phyloP scores from a whole-genome alignment of 495 filamentous ascomycete genomes.

The Penicillium samsonianum region DNA sequence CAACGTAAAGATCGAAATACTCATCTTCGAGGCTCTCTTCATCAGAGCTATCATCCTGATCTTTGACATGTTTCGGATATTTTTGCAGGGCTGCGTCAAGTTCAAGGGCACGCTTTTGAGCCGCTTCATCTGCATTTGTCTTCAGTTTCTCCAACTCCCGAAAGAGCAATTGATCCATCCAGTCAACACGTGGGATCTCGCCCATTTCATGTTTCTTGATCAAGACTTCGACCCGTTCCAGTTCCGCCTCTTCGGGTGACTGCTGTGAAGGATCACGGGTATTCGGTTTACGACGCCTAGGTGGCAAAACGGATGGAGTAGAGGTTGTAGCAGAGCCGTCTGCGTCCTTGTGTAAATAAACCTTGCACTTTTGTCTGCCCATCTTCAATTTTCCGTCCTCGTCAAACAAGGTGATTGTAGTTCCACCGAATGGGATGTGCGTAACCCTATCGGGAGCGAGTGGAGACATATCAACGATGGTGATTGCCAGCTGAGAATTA shows the following conservation, averaged over 20 bases:
- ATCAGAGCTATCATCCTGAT: slow-evolving; percentile 35
- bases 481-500: slow-evolving; percentile 84
- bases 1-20: slow-evolving; percentile 77
- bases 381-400: slow-evolving; percentile 85
- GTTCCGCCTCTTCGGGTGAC: slow-evolving; percentile 67
- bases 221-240: slow-evolving; percentile 78
- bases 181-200: slow-evolving; percentile 87
- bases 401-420: slow-evolving; percentile 87
- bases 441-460: slow-evolving; percentile 60
- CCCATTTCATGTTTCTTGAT: slow-evolving; percentile 99
- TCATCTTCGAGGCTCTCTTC: slow-evolving; percentile 52
- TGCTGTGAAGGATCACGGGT: slow-evolving; percentile 38
- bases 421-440: slow-evolving; percentile 92
- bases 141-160: slow-evolving; percentile 78
- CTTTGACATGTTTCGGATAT: slow-evolving; percentile 18
- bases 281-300: slow-evolving; percentile 51
- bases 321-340: slow-evolving; percentile 81
- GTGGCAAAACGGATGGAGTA: slow-evolving; percentile 67
- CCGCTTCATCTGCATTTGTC: slow-evolving; percentile 53
- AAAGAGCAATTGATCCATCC: slow-evolving; percentile 93
- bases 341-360: slow-evolving; percentile 79
- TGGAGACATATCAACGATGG: slow-evolving; percentile 91
- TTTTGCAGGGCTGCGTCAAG: slow-evolving; percentile 32
- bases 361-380: slow-evolving; percentile 85
- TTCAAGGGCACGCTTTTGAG: slow-evolving; percentile 37